Evolutionary conservation across 805 yeast genomes (phyloP).

Genomic region (Pichia occidentalis): DNA sequence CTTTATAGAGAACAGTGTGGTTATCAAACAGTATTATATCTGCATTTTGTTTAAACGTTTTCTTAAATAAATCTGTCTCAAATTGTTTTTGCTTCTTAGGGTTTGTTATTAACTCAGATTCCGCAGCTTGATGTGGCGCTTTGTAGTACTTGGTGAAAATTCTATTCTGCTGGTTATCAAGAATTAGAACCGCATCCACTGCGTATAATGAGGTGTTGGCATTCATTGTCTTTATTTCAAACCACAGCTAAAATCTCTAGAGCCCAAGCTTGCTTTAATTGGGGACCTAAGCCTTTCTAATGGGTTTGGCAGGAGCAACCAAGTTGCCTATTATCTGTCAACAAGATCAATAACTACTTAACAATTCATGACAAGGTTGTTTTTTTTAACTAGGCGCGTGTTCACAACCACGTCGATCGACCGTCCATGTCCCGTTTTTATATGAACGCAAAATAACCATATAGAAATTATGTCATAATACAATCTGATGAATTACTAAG

Average conservation of each 20-base stretch:
- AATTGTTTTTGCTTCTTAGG: conserved; percentile 64
- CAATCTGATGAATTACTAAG: too few relatives aligned
- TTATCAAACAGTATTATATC: conserved; percentile 78
- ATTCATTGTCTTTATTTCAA: conserved; percentile 18
- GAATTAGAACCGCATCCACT: conserved; percentile 69
- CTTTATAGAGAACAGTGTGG: conserved; percentile 80
- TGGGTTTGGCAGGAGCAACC: too few relatives aligned
- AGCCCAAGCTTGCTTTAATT: too few relatives aligned
- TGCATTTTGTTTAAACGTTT: conserved; percentile 73
- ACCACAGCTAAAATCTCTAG: background rate
- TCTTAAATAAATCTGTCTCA: conserved; percentile 63
- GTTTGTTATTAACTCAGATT: conserved; percentile 26
- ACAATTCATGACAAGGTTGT: too few relatives aligned
- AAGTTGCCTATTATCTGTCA: too few relatives aligned
- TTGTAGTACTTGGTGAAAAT: conserved; percentile 79
- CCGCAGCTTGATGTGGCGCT: conserved; percentile 45
- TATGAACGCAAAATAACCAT: too few relatives aligned
- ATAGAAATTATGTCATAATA: too few relatives aligned
- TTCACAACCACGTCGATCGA: too few relatives aligned
- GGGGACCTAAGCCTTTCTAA: too few relatives aligned
- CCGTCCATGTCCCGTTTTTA: too few relatives aligned
- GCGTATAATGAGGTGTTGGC: conserved; percentile 60
- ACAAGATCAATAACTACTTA: too few relatives aligned
- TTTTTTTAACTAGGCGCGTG: too few relatives aligned
- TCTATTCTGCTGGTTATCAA: conserved; percentile 77